Base-by-base conservation (phyloP, 306 rosid species). In the Quercus agrifolia region DNA sequence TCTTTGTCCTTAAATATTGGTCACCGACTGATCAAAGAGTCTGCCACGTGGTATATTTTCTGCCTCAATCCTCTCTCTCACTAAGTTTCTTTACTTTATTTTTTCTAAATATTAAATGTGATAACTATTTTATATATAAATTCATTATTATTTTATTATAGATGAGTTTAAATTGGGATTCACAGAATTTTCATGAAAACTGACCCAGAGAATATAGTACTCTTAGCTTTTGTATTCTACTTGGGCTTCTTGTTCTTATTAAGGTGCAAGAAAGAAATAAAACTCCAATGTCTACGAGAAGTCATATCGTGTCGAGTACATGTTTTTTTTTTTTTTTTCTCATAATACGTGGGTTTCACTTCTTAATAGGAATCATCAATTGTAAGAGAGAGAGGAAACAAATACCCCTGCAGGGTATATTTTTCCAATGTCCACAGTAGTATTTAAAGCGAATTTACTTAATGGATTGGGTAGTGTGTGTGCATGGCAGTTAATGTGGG, bases 361-460 rank as follows among this genome's bases (percentile, higher is more conserved):
- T 0, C 0, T 1, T 35, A 1, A 0, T 0, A 5, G 1, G 41
- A 35, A 8, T 5, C 0, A 33, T 5, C 0, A 31, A 1, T 31
- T 0, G 33, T 0, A 23, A 23, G 33, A 31, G 33, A 33, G 41
- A 33, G 1, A 5, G 6, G 1, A 33, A 5, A 33, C 8, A 33
- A 5, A 6, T 38, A 6, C 44, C 10, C 44, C 2, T 38, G 2
- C 2, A 1, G 2, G 2, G 2, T 6, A 38, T 38, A 38, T 38
- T 38, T 38, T 38, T 38, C 2, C 46, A 38, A 2, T 2, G 46
- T 8, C 21, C 3, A 14, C 27, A 2, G 15, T n/a, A 64, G 79
- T 56, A 76, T 72, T 10, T 62, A 25, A 18, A 21, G 38, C 15
- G 62, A 25, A 52, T 20, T 41, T 41, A 41, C 1, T 41, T 41